Percentiles rank a stretch among this genome's conserved stretches.
phyloP scores from a whole-genome alignment of 768 basidiomycete species.

The Hortiboletus campestris region DNA sequence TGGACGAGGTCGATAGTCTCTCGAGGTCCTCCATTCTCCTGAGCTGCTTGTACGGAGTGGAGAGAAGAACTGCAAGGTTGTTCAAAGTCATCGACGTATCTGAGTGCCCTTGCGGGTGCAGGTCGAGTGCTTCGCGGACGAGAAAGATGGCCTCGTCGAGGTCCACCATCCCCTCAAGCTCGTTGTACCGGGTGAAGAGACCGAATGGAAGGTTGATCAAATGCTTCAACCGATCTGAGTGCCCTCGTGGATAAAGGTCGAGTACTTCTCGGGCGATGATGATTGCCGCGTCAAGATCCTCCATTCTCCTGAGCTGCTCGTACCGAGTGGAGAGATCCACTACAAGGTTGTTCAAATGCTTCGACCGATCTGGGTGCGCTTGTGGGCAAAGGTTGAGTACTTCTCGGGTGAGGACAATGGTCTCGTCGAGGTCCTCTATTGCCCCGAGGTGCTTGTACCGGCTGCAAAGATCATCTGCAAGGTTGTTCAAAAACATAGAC shows the following conservation, averaged over 20 bases:
- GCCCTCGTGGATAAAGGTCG: no score
- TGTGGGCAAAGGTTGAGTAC: neutral
- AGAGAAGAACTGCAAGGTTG: neutral
- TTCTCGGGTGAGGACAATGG: neutral
- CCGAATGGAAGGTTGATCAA: no score
- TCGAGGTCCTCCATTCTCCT: neutral
- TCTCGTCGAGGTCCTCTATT: neutral
- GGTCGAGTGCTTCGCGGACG: neutral
- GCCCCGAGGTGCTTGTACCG: neutral
- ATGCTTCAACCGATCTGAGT: no score
- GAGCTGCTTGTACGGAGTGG: neutral
- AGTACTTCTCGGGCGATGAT: neutral
- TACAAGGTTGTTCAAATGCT: neutral
- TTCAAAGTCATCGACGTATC: neutral
- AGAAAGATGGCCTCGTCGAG: neutral
- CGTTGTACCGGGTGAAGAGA: no score
- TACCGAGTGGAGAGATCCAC: neutral
- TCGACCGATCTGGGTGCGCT: neutral
- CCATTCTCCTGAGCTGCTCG: neutral
- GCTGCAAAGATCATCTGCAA: neutral
- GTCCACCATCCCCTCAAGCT: neutral
- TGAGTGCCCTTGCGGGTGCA: neutral
- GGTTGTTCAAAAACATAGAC: no score
- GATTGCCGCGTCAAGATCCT: neutral
- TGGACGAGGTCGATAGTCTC: neutral